phyloP scores from a whole-genome alignment of 2,329 filamentous ascomycete species.

The Atkinsonella texensis region DNA sequence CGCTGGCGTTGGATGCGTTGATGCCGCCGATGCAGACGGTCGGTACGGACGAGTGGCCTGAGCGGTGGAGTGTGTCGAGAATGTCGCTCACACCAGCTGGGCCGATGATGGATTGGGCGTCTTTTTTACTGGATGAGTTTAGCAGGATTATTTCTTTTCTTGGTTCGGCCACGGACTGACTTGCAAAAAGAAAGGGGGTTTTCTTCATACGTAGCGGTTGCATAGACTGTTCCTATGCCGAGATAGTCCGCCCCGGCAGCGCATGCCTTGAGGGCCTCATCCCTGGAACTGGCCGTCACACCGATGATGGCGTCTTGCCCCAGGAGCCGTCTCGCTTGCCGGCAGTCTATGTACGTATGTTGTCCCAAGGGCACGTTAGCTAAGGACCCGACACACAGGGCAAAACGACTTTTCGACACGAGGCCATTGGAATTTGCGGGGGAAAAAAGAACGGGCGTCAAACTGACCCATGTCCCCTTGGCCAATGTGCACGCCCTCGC shows the following conservation, averaged over 20 bases:
- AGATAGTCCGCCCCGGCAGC: slow-evolving; percentile 76
- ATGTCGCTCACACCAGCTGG: slow-evolving; percentile 42
- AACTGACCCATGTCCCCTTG: slow-evolving; percentile 77
- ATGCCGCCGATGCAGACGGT: slow-evolving; percentile 86
- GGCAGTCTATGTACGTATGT: neutral
- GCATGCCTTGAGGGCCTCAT: slow-evolving; percentile 63
- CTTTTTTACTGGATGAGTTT: slow-evolving; percentile 53
- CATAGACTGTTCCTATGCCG: slow-evolving; percentile 80
- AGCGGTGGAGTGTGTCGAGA: slow-evolving; percentile 41
- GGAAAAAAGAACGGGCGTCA: neutral
- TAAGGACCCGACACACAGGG: no score
- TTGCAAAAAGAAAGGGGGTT: no score
- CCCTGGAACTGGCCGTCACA: slow-evolving; percentile 64
- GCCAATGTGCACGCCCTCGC: slow-evolving; percentile 87
- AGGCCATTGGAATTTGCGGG: neutral
- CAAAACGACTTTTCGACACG: no score
- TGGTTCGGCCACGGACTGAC: no score
- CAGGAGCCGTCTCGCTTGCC: slow-evolving; percentile 54
- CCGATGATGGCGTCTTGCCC: slow-evolving; percentile 74
- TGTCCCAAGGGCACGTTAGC: no score
- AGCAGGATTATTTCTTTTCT: no score
- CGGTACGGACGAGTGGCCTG: slow-evolving; percentile 32
- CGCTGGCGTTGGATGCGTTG: slow-evolving; percentile 61
- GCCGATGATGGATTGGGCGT: slow-evolving; percentile 59
- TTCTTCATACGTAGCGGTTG: slow-evolving; percentile 65